Evolutionary conservation across 805 yeast species (phyloP).

Genomic region (Pichia membranifaciens): DNA sequence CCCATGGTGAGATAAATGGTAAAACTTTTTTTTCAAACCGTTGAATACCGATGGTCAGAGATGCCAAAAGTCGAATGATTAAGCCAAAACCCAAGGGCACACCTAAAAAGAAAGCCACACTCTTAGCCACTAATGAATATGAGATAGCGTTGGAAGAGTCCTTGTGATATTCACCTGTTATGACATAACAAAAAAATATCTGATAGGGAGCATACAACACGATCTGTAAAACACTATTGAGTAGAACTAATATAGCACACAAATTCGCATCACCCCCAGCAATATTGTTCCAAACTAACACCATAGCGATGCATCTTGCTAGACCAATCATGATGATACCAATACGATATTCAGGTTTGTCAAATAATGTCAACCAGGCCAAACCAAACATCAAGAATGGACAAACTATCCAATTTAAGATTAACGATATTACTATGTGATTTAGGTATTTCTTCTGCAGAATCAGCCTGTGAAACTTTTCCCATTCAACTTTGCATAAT

Average conservation of each 20-base stretch:
- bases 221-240: slow-evolving; percentile 47
- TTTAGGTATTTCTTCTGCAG: slow-evolving; percentile 20
- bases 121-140: slow-evolving; percentile 39
- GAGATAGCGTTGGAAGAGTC: slow-evolving; percentile 19
- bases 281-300: slow-evolving; percentile 50
- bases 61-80: slow-evolving; percentile 32
- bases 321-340: slow-evolving; percentile 57
- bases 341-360: slow-evolving; percentile 41
- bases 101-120: slow-evolving; percentile 50
- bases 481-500: slow-evolving; percentile 50
- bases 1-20: slow-evolving; percentile 42
- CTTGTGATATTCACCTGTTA: slow-evolving; percentile 23
- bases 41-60: slow-evolving; percentile 27
- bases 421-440: slow-evolving; percentile 35
- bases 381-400: slow-evolving; percentile 53
- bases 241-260: slow-evolving; percentile 47
- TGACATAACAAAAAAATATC: slow-evolving; percentile 40
- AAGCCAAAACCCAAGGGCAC: slow-evolving; percentile 45
- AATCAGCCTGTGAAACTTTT: slow-evolving; percentile 31
- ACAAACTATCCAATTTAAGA: slow-evolving; percentile 50
- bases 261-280: slow-evolving; percentile 46
- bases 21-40: slow-evolving; percentile 33
- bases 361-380: slow-evolving; percentile 47
- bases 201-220: slow-evolving; percentile 49
- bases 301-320: slow-evolving; percentile 62